Percentiles rank a stretch among this genome's conserved stretches.
Evolutionary conservation across 495 filamentous ascomycete genomes (phyloP).

Genomic region (Penicillium parvum): DNA sequence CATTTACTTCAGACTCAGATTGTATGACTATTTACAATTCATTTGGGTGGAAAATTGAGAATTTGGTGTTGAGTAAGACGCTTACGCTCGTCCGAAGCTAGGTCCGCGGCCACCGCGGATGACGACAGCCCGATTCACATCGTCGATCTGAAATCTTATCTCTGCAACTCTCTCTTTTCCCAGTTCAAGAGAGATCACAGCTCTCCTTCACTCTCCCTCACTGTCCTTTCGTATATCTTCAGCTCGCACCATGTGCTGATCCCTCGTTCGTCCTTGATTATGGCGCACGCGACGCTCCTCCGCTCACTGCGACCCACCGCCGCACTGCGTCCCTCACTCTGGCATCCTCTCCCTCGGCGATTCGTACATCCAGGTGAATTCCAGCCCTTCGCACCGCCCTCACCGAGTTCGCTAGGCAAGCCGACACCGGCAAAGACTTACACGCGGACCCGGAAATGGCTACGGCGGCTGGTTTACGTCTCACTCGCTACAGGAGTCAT

Average conservation of each 20-base stretch:
- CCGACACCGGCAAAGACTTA: constrained; percentile 62
- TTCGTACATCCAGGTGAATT: constrained; percentile 41
- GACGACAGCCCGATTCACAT: constrained; percentile 12
- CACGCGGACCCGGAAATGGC: constrained; percentile 66
- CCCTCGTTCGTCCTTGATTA: constrained; percentile 1
- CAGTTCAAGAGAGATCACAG: background rate
- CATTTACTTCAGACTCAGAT: background rate
- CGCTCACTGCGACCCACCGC: constrained; percentile 23
- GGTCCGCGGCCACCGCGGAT: constrained; percentile 9
- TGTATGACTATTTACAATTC: background rate
- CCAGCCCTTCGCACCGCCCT: constrained; percentile 73
- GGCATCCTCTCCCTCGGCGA: constrained; percentile 15
- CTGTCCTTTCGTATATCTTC: background rate
- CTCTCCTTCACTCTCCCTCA: background rate
- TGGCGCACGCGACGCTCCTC: constrained; percentile 28
- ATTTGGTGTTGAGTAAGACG: background rate
- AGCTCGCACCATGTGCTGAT: constrained; percentile 12
- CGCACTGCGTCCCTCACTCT: constrained; percentile 7
- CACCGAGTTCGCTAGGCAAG: constrained; percentile 73
- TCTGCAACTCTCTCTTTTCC: background rate
- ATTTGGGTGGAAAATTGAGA: background rate
- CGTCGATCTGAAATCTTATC: background rate
- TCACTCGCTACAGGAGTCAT: constrained; percentile 52
- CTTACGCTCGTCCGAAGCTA: constrained; percentile 1
- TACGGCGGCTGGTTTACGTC: constrained; percentile 64